These are phyloP conservation scores for Myriosclerotinia scirpicola DNA, from an alignment of 2,329 filamentous ascomycete genomes.

Conservation along the genomic window DNA sequence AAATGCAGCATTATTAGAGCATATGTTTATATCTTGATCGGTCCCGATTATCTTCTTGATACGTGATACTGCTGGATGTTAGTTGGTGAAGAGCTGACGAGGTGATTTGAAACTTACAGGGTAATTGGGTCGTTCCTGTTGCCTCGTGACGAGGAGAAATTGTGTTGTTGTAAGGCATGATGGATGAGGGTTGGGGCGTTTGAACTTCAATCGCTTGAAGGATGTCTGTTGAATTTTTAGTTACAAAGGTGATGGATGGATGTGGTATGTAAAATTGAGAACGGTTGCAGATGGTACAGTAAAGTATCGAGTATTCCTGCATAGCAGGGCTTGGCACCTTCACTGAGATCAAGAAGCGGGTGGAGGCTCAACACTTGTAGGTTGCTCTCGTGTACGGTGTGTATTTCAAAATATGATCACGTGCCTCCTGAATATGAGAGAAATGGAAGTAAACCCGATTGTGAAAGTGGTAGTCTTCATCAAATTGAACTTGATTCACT, in stretches of 20 bases:
- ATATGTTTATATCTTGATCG: conserved; percentile 81
- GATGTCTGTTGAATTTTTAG: not conserved
- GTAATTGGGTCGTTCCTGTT: conserved; percentile 81
- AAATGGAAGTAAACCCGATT: not conserved
- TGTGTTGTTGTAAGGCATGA: conserved; percentile 84
- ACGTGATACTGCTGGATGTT: conserved; percentile 67
- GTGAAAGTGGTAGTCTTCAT: not conserved
- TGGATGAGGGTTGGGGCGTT: conserved; percentile 23
- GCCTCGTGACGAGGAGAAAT: conserved; percentile 79
- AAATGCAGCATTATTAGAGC: conserved; percentile 92
- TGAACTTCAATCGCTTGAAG: not conserved
- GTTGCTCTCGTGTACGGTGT: not conserved
- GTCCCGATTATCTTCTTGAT: conserved; percentile 94
- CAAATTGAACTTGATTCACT: not conserved
- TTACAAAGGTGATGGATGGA: not conserved
- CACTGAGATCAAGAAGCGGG: not conserved
- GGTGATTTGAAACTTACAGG: conserved; percentile 58
- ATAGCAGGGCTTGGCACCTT: not conserved
- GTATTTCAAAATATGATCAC: not conserved
- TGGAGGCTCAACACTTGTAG: not conserved
- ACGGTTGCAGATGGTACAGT: not conserved
- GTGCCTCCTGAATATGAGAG: not conserved
- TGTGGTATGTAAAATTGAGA: not conserved
- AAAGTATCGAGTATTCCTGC: no score
- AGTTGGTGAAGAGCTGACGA: conserved; percentile 16